Base-by-base conservation (phyloP, 768 basidiomycete genomes). In the Suillus cothurnatus region DNA sequence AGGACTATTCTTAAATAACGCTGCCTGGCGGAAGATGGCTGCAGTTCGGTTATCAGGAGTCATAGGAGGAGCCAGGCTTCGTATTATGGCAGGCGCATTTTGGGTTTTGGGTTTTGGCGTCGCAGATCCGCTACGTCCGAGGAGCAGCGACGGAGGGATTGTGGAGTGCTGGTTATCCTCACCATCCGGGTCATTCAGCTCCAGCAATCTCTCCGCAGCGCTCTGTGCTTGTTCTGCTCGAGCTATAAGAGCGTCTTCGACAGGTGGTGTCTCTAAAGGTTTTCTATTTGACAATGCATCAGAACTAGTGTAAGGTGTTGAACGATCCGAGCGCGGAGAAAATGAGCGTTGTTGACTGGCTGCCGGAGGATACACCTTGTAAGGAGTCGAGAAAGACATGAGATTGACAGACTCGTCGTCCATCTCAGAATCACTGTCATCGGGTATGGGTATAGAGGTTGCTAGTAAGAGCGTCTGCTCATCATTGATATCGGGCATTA, bases 161-260 rank as follows among this genome's bases (percentile, higher is more conserved):
- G 82, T 78, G 26, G 86, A 85, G 65, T 85, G 81, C 52, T 78
- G 82, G 63, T 77, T 72, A 62, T 75, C 80, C 60, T 87, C 88
- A 15, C 88, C 90, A 56, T 93, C 92, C 17, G 90, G 86, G 67
- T 94, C 92, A 15, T 93, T 90, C 19, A 97, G 83, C 74, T 97
- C 96, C 45, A 97, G 74, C 32, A 98, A 78, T 58, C 93, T 85
- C 73, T 94, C 90, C 0, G 96, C 96, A 9, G 95, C 93, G 72
- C 93, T 95, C 74, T 95, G 93, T 0, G 96, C 96, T 73, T 97
- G 96, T 70, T 93, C 92, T 2, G 96, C 95, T 61, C 93, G 86
- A 3, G 93, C 93, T 52, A 89, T 85, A 69, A 97, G 76, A 36
- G 90, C 94, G 72, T 97, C 95, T 71, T 96, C 95, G 5, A 95